These are phyloP conservation scores for Cutaneotrichosporon sp. DNA, from an alignment of 1,284 basidiomycete genomes.

Conservation along the genomic window DNA sequence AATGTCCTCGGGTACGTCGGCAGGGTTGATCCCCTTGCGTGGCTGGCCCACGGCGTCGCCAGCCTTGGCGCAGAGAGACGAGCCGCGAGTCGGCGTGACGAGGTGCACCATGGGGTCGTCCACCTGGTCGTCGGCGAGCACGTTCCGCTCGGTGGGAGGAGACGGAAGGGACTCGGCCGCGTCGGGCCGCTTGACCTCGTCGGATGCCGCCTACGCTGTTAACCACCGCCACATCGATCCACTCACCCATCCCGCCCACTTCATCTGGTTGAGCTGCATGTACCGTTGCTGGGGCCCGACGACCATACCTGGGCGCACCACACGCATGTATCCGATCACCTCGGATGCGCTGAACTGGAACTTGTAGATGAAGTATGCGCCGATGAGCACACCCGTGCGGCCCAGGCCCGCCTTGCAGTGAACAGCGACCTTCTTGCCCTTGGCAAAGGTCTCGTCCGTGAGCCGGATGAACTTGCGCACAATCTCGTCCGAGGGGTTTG, in stretches of 20 bases:
- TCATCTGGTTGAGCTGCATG: slow-evolving; percentile 92
- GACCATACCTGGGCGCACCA: slow-evolving; percentile 87
- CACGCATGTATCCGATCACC: slow-evolving; percentile 97
- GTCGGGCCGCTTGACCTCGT: slow-evolving; percentile 59
- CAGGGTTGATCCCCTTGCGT: slow-evolving; percentile 30
- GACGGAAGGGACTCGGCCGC: slow-evolving; percentile 55
- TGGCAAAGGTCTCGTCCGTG: slow-evolving; percentile 72
- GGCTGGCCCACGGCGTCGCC: slow-evolving; percentile 48
- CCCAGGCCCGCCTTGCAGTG: slow-evolving; percentile 63
- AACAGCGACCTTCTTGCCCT: slow-evolving; percentile 78
- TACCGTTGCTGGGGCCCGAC: slow-evolving; percentile 84
- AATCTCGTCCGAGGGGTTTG: slow-evolving; percentile 83
- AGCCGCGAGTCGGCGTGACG: slow-evolving; percentile 6
- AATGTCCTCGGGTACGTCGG: slow-evolving; percentile 7
- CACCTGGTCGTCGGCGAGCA: slow-evolving; percentile 2
- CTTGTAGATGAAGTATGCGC: slow-evolving; percentile 98
- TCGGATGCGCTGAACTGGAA: slow-evolving; percentile 98
- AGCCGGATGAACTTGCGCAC: slow-evolving; percentile 85
- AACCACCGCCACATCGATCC: slow-evolving; percentile 58
- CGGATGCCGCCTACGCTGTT: slow-evolving; percentile 53
- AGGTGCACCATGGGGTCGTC: not conserved
- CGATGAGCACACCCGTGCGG: slow-evolving; percentile 79
- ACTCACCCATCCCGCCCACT: slow-evolving; percentile 92
- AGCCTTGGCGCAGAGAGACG: slow-evolving; percentile 19
- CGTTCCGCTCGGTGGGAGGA: slow-evolving; percentile 33